Base-by-base conservation (phyloP, 768 basidiomycete species). In the Suillus paluster region DNA sequence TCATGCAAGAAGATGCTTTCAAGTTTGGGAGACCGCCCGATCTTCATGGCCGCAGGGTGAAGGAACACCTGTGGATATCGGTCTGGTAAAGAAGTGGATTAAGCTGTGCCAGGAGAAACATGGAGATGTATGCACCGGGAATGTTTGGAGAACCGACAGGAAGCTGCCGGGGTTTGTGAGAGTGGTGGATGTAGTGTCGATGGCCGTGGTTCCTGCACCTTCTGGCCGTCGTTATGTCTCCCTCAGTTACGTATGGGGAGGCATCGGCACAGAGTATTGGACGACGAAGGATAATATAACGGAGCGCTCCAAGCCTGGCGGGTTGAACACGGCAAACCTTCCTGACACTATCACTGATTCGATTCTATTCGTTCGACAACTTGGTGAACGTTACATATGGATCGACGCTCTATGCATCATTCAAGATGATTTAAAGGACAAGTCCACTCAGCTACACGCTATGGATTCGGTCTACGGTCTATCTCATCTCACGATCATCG, bases 381-480 rank as follows among this genome's bases (percentile, higher is more conserved):
- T 73, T 11, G 66, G 70, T 8, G 63, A 67, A 62, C 71, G 59
- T 19, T 72, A 71, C 39, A 9, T 72, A 12, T 72, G 71, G 71
- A 33, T 73, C 5, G 71, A 73, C 41, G 62, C 64, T 2, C 46
- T 72, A 10, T 72, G 71, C 23, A 67, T 73, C 59, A 58, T 63
- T 36, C 71, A 72, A 41, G 71, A 71, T 54, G 64, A 52, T 15
- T 23, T n/a, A 8, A 61, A 62, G 8, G 70, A 72, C 19, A 70
- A 68, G 60, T 34, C 15, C 15, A 27, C 5, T 8, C 68, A 71
- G 48, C 59, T 71, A 27, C 25, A 58, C 23, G 17, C 62, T 11
- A 71, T 71, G 70, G 66, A 68, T 25, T 50, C 27, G 12, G n/a
- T 71, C 15, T 71, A 68, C 33, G 53, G 68, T 25, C 50, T 39